Base-by-base conservation (phyloP, 768 basidiomycete genomes). In the Lepiota venenata region DNA sequence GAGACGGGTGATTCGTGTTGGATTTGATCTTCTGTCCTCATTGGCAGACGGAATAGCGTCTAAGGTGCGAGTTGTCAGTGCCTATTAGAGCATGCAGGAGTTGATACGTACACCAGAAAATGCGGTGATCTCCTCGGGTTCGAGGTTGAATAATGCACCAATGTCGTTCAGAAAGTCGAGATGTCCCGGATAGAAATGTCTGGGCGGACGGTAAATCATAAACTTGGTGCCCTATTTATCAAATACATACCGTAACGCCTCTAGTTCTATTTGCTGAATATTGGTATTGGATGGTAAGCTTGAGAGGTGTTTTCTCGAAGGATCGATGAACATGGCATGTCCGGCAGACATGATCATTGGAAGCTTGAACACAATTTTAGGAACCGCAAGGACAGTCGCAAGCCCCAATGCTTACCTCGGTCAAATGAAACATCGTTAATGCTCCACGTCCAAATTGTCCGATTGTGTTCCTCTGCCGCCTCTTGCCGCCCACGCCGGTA, bases 391-490 rank as follows among this genome's bases (percentile, higher is more conserved):
- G 4, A 35, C 5, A 8, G 36, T 50, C 15, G 40, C 45, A 29
- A 12, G 20, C 6, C 41, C 2, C 6, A 12, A 22, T 10, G 39
- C 69, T 48, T 49, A 80, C 80, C 64, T 81, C 79, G 0, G 76
- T 72, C 42, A 81, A 73, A 57, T 80, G 77, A 55, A 75, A 83
- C 71, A 81, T 76, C 0, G 78, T 74, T 3, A 82, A 63, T 8
- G 75, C 77, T 4, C 81, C 81, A 4, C 75, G 65, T 7, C 81
- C 81, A 62, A 80, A 82, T 49, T 74, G 72, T 0, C 81, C 81
- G 32, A 81, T 81, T 0, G 71, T 73, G 46, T 72, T 69, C 0
- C 47, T 52, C 16, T 61, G 60, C 3, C 59, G 64, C 16, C 60
- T 58, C 57, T 83, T 82, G 0, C 77, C 74, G 2, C 80, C 80